Evolutionary conservation across 2,329 filamentous ascomycete genomes (phyloP).

Genomic region (Beauveria bassiana): DNA sequence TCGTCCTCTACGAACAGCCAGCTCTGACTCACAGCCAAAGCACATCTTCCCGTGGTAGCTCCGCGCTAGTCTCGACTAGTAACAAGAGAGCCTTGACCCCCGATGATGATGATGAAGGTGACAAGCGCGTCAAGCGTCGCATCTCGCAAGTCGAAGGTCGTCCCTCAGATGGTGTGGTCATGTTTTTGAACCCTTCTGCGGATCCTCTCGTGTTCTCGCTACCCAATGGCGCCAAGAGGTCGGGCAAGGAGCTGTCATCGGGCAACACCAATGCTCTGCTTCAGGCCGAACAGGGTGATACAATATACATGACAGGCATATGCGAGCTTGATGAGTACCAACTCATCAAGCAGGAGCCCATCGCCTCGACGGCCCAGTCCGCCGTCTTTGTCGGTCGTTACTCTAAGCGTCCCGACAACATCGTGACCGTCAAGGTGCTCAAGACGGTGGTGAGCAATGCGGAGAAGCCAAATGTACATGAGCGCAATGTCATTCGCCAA

Average conservation of each 20-base stretch:
- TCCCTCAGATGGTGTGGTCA: conserved; percentile 40
- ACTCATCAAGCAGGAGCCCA: conserved; percentile 48
- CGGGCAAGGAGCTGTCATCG: conserved; percentile 36
- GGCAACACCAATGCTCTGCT: conserved; percentile 42
- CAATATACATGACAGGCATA: conserved; percentile 39
- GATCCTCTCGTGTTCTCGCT: conserved; percentile 46
- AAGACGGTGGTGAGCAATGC: conserved; percentile 40
- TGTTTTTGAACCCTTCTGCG: conserved; percentile 43
- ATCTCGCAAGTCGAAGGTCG: conserved; percentile 23
- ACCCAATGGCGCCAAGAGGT: conserved; percentile 34
- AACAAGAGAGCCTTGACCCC: conserved; percentile 43
- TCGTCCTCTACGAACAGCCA: conserved; percentile 29
- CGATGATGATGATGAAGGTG: conserved; percentile 32
- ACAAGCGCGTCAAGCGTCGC: conserved; percentile 36
- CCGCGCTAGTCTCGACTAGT: conserved; percentile 35
- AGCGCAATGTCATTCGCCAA: conserved; percentile 49
- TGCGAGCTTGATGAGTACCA: conserved; percentile 46
- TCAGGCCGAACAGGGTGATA: conserved; percentile 42
- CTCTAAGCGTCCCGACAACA: conserved; percentile 42
- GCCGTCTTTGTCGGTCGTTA: conserved; percentile 49
- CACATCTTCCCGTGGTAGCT: conserved; percentile 22
- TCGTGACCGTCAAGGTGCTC: conserved; percentile 54
- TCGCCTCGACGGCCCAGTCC: conserved; percentile 46
- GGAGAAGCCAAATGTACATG: conserved; percentile 40
- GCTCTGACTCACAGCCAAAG: conserved; percentile 23